These are phyloP conservation scores for Akanthomyces lecanii DNA, from an alignment of 2,329 filamentous ascomycete species.

Conservation along the genomic window DNA sequence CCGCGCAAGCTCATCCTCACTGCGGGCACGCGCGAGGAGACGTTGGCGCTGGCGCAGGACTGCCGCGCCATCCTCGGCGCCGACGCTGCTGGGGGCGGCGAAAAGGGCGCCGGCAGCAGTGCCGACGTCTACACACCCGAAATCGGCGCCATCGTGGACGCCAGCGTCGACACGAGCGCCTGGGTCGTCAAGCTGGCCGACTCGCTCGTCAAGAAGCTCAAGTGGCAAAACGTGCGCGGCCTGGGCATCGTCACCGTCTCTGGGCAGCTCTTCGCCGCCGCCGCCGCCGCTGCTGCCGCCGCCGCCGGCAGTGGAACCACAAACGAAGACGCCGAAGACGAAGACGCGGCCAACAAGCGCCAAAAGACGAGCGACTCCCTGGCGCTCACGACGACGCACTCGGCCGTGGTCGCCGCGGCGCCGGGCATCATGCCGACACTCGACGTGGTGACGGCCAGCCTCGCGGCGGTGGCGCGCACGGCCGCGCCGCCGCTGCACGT, in stretches of 20 bases:
- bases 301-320: conserved; percentile 6
- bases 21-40: conserved; percentile 75
- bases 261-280: conserved; percentile 53
- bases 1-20: conserved; percentile 94
- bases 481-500: conserved; percentile 88
- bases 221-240: conserved; percentile 91
- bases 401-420: neutral
- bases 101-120: conserved; percentile 33
- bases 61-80: conserved; percentile 63
- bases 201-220: conserved; percentile 75
- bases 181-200: conserved; percentile 93
- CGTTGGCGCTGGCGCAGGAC: conserved; percentile 70
- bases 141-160: conserved; percentile 72
- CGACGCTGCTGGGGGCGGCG: conserved; percentile 22
- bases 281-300: conserved; percentile 24
- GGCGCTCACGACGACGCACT: conserved; percentile 19
- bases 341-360: conserved; percentile 45
- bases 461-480: conserved; percentile 68
- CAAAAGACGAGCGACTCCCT: conserved; percentile 41
- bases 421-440: conserved; percentile 44
- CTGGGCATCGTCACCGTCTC: conserved; percentile 91
- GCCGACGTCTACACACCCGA: conserved; percentile 78
- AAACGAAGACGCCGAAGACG: conserved; percentile 50
- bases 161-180: conserved; percentile 94
- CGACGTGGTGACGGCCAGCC: conserved; percentile 50